Evolutionary conservation across 108 stramenopile species (phyloP), one percentile per base, ranked within the genome.

Genomic region (Nitzschia sp.): DNA sequence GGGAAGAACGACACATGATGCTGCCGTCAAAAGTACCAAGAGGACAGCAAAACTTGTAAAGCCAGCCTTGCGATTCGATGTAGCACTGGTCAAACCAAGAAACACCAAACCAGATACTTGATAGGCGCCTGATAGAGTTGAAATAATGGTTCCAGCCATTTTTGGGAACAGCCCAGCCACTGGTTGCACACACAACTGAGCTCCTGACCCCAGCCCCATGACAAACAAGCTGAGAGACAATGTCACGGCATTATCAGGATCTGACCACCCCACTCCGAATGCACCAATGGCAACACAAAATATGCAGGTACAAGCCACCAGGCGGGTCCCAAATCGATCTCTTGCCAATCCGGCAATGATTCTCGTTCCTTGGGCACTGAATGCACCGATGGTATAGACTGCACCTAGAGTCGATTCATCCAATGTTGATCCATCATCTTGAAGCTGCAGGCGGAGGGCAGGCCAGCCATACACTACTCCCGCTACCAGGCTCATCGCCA

Each of bases 381-480:
- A 78, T 17, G 72, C 48, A 11, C 81, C 81, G 10, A 63, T 40
- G 0, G 81, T 82, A 62, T 53, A 82, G 0, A 78, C 68, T 1
- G 56, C 42, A 40, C 73, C 81, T 2, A 82, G 38, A 8, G 57
- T 39, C n/a, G 57, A 29, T 57, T 82, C 81, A 14, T 37, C 48
- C 19, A 75, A 51, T 15, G 70, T 51, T 40, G 65, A 67, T 41
- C 53, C 74, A 24, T 71, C 80, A 19, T 69, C 53, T 41, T 56
- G 58, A 2, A 81, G 66, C 22, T 77, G 53, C 24, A 26, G 62
- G 19, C 80, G 80, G 15, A 81, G 44, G 17, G 64, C 65, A 17
- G 80, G 80, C 71, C 71, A 81, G 11, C 80, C 80, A 56, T 81
- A 81, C 15, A 81, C 75, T 12, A 77, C 14, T n/a, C 80, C 80